Conservation (phyloP, 2,329 filamentous ascomycete genomes). For the Alternaria sp. region DNA sequence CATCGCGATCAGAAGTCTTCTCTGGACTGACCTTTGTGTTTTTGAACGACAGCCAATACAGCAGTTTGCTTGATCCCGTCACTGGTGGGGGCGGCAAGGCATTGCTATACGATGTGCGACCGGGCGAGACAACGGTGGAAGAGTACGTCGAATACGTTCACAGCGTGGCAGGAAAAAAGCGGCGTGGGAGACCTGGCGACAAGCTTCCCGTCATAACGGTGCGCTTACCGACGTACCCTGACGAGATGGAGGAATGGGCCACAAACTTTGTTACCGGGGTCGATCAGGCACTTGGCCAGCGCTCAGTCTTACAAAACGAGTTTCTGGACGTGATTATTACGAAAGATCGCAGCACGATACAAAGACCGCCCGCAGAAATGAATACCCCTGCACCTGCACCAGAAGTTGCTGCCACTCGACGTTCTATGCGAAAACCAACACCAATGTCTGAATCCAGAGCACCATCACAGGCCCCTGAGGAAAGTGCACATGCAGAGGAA, state of each 20-base stretch:
- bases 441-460: constrained; percentile 27
- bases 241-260: constrained; percentile 70
- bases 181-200: constrained; percentile 68
- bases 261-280: constrained; percentile 72
- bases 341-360: constrained; percentile 77
- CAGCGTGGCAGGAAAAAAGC: constrained; percentile 76
- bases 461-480: constrained; percentile 31
- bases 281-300: constrained; percentile 76
- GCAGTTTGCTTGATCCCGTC: constrained; percentile 77
- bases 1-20: constrained; percentile 74
- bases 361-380: constrained; percentile 66
- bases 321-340: constrained; percentile 88
- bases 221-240: constrained; percentile 63
- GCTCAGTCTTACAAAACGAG: constrained; percentile 86
- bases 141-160: constrained; percentile 83
- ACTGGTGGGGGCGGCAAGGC: constrained; percentile 85
- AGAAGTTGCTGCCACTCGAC: constrained; percentile 20
- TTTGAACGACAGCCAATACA: constrained; percentile 76
- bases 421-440: constrained; percentile 27
- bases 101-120: constrained; percentile 68
- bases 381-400: constrained; percentile 32
- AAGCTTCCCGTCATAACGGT: constrained; percentile 81
- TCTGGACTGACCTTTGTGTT: constrained; percentile 90
- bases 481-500: constrained; percentile 22
- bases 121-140: constrained; percentile 71